Conservation (phyloP, 345 rosid species). For the Salix exigua region DNA sequence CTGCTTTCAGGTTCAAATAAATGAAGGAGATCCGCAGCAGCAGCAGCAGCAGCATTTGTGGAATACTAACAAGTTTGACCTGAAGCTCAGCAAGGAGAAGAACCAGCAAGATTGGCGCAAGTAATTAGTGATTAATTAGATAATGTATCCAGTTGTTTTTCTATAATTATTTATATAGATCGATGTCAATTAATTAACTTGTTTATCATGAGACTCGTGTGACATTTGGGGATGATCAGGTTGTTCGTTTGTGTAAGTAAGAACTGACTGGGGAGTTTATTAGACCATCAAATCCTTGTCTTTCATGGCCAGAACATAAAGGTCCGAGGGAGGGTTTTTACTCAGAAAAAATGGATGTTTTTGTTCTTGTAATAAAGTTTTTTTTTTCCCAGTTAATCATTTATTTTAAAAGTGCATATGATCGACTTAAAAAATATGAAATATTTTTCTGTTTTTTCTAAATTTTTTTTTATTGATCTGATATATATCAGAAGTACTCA, state of each 20-base stretch:
- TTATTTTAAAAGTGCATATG: background rate
- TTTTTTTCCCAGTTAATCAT: background rate
- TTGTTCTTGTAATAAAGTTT: background rate
- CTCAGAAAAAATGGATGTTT: background rate
- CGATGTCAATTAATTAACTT: background rate
- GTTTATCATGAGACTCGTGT: background rate
- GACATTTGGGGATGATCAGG: background rate
- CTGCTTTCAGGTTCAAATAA: constrained; percentile 18
- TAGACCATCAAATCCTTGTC: background rate
- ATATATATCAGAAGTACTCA: background rate
- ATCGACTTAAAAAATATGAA: too few relatives aligned
- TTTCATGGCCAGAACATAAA: background rate
- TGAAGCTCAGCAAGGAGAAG: constrained; percentile 8
- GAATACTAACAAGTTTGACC: constrained; percentile 11
- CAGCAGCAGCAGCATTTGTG: constrained; percentile 16
- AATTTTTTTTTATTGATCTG: background rate
- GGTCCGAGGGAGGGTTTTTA: background rate
- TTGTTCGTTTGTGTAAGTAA: background rate
- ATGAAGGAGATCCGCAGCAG: constrained; percentile 17
- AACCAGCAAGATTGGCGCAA: constrained; percentile 6
- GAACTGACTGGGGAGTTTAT: background rate
- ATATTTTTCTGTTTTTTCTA: too few relatives aligned
- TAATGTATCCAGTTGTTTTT: background rate
- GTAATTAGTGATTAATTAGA: background rate
- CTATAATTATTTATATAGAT: background rate